Evolutionary conservation across 1,284 basidiomycete genomes (phyloP), one percentile per base, ranked within the genome.

Genomic region (Butyriboletus regius): DNA sequence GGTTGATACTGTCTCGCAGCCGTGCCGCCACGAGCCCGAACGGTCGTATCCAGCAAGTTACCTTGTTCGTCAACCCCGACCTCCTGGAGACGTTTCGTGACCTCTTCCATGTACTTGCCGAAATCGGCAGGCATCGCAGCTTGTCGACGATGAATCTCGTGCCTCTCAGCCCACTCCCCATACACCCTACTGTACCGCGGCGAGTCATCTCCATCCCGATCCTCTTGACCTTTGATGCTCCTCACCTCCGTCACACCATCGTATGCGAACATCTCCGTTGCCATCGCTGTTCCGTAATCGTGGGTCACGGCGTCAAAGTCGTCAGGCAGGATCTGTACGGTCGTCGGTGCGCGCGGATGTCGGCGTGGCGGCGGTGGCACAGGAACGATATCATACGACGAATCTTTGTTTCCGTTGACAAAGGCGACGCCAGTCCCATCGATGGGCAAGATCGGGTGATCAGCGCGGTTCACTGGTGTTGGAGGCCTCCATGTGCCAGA

Each of bases 61-160:
- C 54, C 64, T 46, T 70, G 53, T 31, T 61, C 64, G n/a, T 67
- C 60, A 7, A 66, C 60, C 40, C 65, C 64, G 39, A 68, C 64
- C 38, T 63, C 68, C 31, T 66, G 64, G 43, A 76, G 70, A 53
- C 74, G 71, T 56, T 68, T 67, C 50, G 75, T 73, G 57, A 78
- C 70, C 58, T 75, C 76, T 33, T 69, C 67, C 57, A 75, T 71
- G 56, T 76, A 76, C 47, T 68, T 66, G 51, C 74, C 68, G 44
- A 72, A 68, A 49, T 67, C 68, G 22, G 61, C 39, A 28, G 70
- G 62, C 50, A 57, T 50, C 38, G 53, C 46, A 8, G 46, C 52
- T 39, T 60, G 58, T 24, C 24, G 56, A 46, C 60, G 52, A 36
- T 66, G 56, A 13, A 63, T 54, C 20, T 68, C 63, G 8, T 55